Conservation (phyloP, 495 filamentous ascomycete genomes). For the Elaphomyces granulatus region DNA sequence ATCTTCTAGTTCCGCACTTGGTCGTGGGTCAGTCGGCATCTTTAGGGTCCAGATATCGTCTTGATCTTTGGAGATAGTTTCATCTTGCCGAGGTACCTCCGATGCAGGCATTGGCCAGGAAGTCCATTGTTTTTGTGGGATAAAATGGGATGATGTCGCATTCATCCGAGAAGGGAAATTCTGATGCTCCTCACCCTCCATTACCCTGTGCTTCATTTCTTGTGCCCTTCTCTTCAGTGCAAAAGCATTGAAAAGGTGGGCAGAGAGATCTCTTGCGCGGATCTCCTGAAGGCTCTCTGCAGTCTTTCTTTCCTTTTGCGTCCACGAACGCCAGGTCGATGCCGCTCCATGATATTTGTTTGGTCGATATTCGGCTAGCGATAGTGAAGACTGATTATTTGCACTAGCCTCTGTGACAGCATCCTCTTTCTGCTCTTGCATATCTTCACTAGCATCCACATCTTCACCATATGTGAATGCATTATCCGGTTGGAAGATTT, state of each 20-base stretch:
- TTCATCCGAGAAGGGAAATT: background rate
- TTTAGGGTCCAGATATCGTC: conserved; percentile 34
- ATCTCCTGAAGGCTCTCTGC: conserved; percentile 42
- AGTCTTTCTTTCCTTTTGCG: conserved; percentile 41
- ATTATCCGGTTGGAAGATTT: background rate
- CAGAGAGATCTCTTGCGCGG: conserved; percentile 45
- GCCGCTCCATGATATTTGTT: conserved; percentile 40
- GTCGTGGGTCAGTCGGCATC: conserved; percentile 24
- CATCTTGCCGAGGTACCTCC: conserved; percentile 43
- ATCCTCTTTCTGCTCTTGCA: background rate
- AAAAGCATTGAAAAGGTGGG: conserved; percentile 66
- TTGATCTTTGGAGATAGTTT: conserved; percentile 26
- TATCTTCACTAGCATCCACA: background rate
- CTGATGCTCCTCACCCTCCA: conserved; percentile 11
- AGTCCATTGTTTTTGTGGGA: conserved; percentile 46
- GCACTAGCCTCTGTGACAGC: background rate
- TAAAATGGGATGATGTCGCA: conserved; percentile 3
- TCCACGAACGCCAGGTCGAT: conserved; percentile 46
- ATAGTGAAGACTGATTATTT: conserved; percentile 1
- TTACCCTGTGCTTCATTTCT: conserved; percentile 10
- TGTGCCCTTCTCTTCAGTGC: conserved; percentile 37
- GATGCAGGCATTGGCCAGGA: conserved; percentile 58
- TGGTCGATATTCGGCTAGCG: conserved; percentile 23
- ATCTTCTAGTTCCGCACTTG: conserved; percentile 50
- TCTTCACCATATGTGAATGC: background rate